Base-by-base conservation (phyloP, 768 basidiomycete species). In the Russula abietina region DNA sequence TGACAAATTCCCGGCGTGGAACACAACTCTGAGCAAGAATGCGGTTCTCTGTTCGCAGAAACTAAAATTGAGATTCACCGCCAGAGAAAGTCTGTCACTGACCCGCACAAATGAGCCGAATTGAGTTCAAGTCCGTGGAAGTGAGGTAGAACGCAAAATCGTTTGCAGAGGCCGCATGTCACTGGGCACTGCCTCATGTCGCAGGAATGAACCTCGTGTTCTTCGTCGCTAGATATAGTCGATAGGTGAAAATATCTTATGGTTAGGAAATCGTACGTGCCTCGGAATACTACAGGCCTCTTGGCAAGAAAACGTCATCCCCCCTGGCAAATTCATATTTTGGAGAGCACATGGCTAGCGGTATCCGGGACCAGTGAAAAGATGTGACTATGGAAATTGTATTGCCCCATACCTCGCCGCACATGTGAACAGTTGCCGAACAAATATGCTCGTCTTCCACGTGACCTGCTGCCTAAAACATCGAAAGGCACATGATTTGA, bases 51-150 rank as follows among this genome's bases (percentile, higher is more conserved):
- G 52, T 33, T 45, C n/a, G 33, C 30, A 6, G 16, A 57, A n/a
- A 22, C 14, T 24, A 17, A 52, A 22, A 19, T 26, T 41, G 7
- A n/a, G 8, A 30, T 4, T 28, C 1, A 45, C 28, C 14, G 14
- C 11, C 26, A 24, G n/a, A 32, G 24, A 22, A n/a, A 4, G 45
- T 38, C 26, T 28, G 11, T 38, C 32, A 73, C 73, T 38, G 32
- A 83, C 84, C 84, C 84, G 74, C 84, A 86, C 39, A 86, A 76
- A 74, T 86, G 84, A 24, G 77, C 60, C 0, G 75, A 74, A 5
- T 61, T 69, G 1, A 65, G 57, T 30, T 75, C 70, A 1, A 83
- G 71, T 1, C 78, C 82, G 59, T 86, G 84, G 49, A 86, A 73
- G 71, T 86, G 85, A n/a, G 68, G 66, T 54, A 73, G 67, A 4